These are phyloP conservation scores for Oryza australiensis DNA, from an alignment of 176 grass and related monocot species.

Conservation along the genomic window DNA sequence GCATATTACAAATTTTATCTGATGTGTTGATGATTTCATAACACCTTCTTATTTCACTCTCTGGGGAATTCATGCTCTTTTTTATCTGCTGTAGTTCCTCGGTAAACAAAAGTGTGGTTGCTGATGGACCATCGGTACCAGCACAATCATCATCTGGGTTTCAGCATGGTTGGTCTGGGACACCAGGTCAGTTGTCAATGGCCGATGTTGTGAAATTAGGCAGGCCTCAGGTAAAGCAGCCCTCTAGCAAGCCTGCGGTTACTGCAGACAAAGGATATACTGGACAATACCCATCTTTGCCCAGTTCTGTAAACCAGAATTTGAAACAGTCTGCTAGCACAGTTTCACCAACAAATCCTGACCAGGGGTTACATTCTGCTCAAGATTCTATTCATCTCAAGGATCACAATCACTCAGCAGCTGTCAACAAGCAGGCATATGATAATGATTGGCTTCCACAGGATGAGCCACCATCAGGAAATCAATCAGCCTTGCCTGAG, in stretches of 20 bases:
- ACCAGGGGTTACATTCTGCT: constrained; percentile 41
- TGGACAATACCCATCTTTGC: constrained; percentile 68
- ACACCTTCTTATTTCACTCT: not conserved
- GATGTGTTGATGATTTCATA: not conserved
- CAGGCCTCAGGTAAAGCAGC: constrained; percentile 60
- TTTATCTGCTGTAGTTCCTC: constrained; percentile 43
- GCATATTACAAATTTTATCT: not conserved
- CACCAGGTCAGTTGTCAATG: constrained; percentile 81
- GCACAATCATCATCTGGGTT: constrained; percentile 62
- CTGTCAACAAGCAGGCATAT: constrained; percentile 50
- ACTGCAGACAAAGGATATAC: constrained; percentile 61
- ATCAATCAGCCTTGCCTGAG: constrained; percentile 42
- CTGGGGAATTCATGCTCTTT: constrained; percentile 39
- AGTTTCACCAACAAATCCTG: constrained; percentile 43
- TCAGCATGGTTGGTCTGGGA: constrained; percentile 79
- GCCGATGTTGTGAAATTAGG: constrained; percentile 98
- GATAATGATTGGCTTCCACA: constrained; percentile 63
- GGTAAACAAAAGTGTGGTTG: constrained; percentile 43
- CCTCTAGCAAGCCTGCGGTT: constrained; percentile 43
- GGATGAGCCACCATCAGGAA: constrained; percentile 47
- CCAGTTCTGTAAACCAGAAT: constrained; percentile 41
- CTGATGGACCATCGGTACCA: constrained; percentile 58
- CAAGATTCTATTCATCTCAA: constrained; percentile 52
- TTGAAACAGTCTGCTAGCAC: constrained; percentile 51
- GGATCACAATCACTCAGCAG: constrained; percentile 41